These are phyloP conservation scores for Otatea glauca DNA, from an alignment of 176 grass and related monocot genomes.

Conservation along the genomic window DNA sequence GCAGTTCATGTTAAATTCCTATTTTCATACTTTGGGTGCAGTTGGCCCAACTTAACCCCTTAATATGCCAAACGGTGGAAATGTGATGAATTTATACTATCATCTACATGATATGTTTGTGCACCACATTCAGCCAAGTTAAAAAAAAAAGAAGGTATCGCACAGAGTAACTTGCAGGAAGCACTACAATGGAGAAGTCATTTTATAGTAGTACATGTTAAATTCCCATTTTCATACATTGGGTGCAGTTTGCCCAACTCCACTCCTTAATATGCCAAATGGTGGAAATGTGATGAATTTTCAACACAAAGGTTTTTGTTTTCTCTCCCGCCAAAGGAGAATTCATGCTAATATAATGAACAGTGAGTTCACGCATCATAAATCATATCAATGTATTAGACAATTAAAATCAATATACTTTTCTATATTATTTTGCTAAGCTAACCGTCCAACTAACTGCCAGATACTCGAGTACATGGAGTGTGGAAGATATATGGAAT, in stretches of 20 bases:
- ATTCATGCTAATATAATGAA: not conserved
- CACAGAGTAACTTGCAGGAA: not conserved
- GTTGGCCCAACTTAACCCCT: no score
- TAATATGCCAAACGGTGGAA: no score
- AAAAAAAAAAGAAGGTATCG: not conserved
- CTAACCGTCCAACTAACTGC: slow-evolving; percentile 10
- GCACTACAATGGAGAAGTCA: not conserved
- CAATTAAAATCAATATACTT: not conserved
- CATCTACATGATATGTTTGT: no score
- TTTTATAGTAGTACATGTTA: not conserved
- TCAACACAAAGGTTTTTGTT: not conserved
- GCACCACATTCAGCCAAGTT: not conserved
- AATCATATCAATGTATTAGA: not conserved
- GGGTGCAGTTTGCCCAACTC: not conserved
- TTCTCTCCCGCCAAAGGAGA: not conserved
- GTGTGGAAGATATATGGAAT: slow-evolving; percentile 4
- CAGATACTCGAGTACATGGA: not conserved
- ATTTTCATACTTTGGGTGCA: no score
- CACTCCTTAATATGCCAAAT: slow-evolving; percentile 1
- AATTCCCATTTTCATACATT: not conserved
- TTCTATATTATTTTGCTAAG: not conserved
- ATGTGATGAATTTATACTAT: no score
- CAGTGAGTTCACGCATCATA: slow-evolving; percentile 1
- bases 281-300: not conserved
- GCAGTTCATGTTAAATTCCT: no score